A percentile compares a stretch with the other conserved stretches of the same genome.
Conservation (phyloP, 2,329 filamentous ascomycete species). For the Colletotrichum lini region DNA sequence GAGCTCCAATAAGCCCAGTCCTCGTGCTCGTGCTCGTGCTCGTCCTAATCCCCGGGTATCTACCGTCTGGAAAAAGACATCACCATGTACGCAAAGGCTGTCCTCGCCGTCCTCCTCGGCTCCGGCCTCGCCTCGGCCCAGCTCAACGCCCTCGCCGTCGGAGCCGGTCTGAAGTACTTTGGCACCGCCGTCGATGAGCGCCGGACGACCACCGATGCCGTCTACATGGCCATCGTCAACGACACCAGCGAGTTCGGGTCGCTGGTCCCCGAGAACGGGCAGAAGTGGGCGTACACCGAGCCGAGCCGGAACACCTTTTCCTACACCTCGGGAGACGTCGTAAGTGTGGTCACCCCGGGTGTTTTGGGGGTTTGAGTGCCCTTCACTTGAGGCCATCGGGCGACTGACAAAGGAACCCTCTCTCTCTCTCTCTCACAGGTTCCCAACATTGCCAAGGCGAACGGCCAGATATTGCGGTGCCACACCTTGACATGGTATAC, state of each 20-base stretch:
- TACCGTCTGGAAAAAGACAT: too few relatives aligned
- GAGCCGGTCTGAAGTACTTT: conserved; percentile 71
- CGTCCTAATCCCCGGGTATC: too few relatives aligned
- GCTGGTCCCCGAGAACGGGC: conserved; percentile 72
- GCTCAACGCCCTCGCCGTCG: conserved; percentile 64
- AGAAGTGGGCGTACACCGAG: conserved; percentile 48
- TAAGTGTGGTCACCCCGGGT: not conserved
- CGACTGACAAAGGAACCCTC: not conserved
- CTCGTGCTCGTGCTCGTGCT: too few relatives aligned
- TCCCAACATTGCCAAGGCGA: conserved; percentile 61
- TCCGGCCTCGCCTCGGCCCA: conserved; percentile 48
- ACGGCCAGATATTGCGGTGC: conserved; percentile 70
- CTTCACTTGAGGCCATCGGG: too few relatives aligned
- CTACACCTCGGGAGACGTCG: conserved; percentile 37
- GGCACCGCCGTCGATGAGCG: conserved; percentile 71
- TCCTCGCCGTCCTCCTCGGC: conserved; percentile 34
- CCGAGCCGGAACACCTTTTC: conserved; percentile 13
- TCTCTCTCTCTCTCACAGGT: conserved; percentile 46
- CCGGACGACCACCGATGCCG: conserved; percentile 55
- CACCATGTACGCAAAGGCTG: conserved; percentile 39
- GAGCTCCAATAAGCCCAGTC: too few relatives aligned
- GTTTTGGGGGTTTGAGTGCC: too few relatives aligned
- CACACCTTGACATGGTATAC: conserved; percentile 68
- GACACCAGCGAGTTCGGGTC: conserved; percentile 72
- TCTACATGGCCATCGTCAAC: conserved; percentile 68